Conservation (phyloP, 768 basidiomycete genomes). For the Agrocybe pediades region DNA sequence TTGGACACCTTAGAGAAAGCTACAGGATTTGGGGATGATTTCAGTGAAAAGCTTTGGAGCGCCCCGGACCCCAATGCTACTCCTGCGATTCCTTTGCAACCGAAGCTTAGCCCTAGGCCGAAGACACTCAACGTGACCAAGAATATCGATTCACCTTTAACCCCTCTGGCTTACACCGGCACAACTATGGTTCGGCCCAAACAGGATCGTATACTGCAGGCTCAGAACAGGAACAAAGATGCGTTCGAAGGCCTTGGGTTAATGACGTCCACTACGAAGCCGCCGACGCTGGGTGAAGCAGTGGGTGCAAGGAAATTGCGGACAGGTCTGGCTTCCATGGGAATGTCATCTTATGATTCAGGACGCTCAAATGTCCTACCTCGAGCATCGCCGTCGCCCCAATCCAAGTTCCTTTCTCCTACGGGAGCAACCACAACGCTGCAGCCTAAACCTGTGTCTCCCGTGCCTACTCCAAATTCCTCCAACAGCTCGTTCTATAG, state of each 20-base stretch:
- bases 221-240: slow-evolving; percentile 53
- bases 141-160: slow-evolving; percentile 19
- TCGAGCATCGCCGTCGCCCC: slow-evolving; percentile 39
- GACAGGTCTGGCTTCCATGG: slow-evolving; percentile 66
- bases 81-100: slow-evolving; percentile 16
- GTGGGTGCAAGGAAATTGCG: slow-evolving; percentile 74
- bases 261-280: slow-evolving; percentile 39
- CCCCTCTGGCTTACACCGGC: slow-evolving; percentile 31
- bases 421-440: slow-evolving; percentile 9
- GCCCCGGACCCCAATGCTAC: slow-evolving; percentile 41
- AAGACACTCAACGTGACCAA: slow-evolving; percentile 17
- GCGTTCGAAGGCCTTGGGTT: slow-evolving; percentile 80
- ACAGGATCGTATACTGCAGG: slow-evolving; percentile 21
- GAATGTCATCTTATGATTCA: slow-evolving; percentile 27
- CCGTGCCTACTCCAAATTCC: slow-evolving; percentile 27
- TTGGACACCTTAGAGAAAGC: slow-evolving; percentile 19
- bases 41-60: slow-evolving; percentile 57
- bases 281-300: slow-evolving; percentile 77
- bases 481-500: slow-evolving; percentile 32
- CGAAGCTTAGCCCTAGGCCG: slow-evolving; percentile 21
- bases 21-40: slow-evolving; percentile 69
- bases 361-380: slow-evolving; percentile 23
- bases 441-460: slow-evolving; percentile 32
- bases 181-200: slow-evolving; percentile 22
- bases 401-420: slow-evolving; percentile 25